Base-by-base conservation (phyloP, 2,329 filamentous ascomycete genomes). In the Didymella pomorum region DNA sequence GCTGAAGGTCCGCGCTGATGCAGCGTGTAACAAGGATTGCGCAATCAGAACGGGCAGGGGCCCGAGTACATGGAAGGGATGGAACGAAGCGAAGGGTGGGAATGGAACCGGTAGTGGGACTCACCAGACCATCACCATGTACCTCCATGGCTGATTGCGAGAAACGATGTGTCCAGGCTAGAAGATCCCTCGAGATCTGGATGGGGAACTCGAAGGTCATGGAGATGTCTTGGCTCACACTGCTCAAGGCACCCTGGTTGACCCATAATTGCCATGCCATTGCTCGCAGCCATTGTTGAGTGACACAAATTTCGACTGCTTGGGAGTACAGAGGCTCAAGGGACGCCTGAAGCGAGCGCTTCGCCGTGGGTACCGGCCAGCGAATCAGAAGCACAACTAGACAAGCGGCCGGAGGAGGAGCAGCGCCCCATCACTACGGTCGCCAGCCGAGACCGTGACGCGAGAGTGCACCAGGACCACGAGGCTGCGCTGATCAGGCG, bases 231-330 rank as follows among this genome's bases (percentile, higher is more conserved):
- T 80, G 75, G 0, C 86, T 81, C 3, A 81, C 81, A 28, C 84
- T 86, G 29, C 86, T 88, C 18, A 90, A 79, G 23, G 87, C 83
- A 3, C 86, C 86, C 64, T 89, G 87, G 18, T 85, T 84, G 66
- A 89, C 89, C 3, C 87, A 87, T 1, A 88, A 82, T 66, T 90
- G 88, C 88, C 88, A 91, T 16, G 90, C 84, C 77, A 90, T 88
- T 1, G 87, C 85, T 18, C 86, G 81, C 4, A 90, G 79, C 88
- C 88, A 91, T 67, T 89, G 87, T 69, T 91, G 88, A 2, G 87
- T 90, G 52, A 89, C 84, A 42, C 89, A 80, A 18, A 91, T 81
- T 65, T 91, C 87, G 7, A 89, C 87, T 52, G 87, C 88, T 66
- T 91, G 88, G 20, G 86, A n/a, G n/a, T n/a, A n/a, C n/a, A n/a